Conservation (phyloP, 176 grass and related monocot genomes). For the Cenchrus purpureus region DNA sequence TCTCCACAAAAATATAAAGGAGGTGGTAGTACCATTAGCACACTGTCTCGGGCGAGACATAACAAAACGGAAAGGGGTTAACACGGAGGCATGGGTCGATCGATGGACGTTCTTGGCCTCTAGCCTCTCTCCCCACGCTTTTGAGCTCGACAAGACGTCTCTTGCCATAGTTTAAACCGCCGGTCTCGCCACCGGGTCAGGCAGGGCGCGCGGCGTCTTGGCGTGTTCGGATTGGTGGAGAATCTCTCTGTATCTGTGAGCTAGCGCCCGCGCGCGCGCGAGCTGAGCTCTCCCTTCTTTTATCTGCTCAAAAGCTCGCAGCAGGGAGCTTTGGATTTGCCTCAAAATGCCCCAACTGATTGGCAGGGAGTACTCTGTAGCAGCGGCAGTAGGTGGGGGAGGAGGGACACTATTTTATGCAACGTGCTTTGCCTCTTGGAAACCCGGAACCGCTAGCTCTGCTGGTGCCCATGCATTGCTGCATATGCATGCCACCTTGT, state of each 20-base stretch:
- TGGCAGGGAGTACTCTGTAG: background rate
- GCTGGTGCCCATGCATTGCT: background rate
- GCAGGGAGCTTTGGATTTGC: slow-evolving; percentile 49
- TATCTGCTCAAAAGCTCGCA: slow-evolving; percentile 4
- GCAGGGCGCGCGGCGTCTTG: background rate
- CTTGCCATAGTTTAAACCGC: slow-evolving; percentile 35
- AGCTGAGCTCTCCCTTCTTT: background rate
- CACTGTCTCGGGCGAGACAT: background rate
- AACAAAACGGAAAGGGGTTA: slow-evolving; percentile 5
- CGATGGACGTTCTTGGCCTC: slow-evolving; percentile 25
- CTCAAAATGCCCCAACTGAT: slow-evolving; percentile 29
- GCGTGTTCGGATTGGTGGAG: slow-evolving; percentile 48
- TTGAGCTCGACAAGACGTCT: slow-evolving; percentile 49
- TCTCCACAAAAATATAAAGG: background rate
- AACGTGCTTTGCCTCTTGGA: background rate
- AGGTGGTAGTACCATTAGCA: background rate
- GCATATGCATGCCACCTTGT: background rate
- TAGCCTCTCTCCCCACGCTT: slow-evolving; percentile 21
- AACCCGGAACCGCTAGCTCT: background rate
- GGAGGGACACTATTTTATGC: background rate
- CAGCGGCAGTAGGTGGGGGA: background rate
- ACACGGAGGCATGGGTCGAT: background rate
- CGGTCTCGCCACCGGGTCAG: background rate
- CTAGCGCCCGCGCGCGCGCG: background rate
- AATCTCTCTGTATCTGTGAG: slow-evolving; percentile 38